Base-by-base conservation (phyloP, 2,329 filamentous ascomycete genomes). In the Fusarium transvaalense region DNA sequence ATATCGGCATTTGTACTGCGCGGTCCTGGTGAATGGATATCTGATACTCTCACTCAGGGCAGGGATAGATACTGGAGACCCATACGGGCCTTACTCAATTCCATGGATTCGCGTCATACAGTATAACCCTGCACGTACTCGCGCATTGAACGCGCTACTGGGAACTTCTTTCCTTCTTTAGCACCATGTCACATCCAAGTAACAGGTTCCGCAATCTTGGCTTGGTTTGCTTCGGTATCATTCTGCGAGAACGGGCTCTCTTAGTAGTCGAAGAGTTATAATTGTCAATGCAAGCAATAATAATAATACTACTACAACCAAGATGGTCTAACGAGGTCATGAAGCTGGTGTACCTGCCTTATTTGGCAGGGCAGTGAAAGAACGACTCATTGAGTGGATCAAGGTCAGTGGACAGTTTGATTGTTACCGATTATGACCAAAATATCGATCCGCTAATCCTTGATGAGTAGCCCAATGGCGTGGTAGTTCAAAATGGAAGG, bases 391-490 rank as follows among this genome's bases (percentile, higher is more conserved):
- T 27, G 17, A 27, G 51, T 54, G 51, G 51, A 54, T n/a, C 51
- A n/a, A 12, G 21, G 47, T 25, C 25, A 13, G 37, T 25, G 29
- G 19, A 15, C n/a, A 27, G 7, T 9, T 23, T 10, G 12, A 5
- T 17, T 21, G 8, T 21, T 43, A 25, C n/a, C 57, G 55, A 61
- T 61, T 35, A 35, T 19, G 27, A 43, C 55, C 57, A 60, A 61
- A 60, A 60, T 6, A 43, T 27, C 55, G 57, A 61, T 61, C 55
- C 13, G 27, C 19, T 15, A 9, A 60, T 10, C 55, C 43, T 37
- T 42, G 37, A 37, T 17, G 31, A 6, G 23, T 10, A 39, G 17
- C 19, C 13, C 23, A 14, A 15, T 29, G 10, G 17, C 35, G n/a
- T 27, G 6, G 35, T n/a, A 12, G 25, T 15, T 19, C n/a, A 27